phyloP scores from a whole-genome alignment of 805 yeast genomes.

The Suhomyces faveliae region DNA sequence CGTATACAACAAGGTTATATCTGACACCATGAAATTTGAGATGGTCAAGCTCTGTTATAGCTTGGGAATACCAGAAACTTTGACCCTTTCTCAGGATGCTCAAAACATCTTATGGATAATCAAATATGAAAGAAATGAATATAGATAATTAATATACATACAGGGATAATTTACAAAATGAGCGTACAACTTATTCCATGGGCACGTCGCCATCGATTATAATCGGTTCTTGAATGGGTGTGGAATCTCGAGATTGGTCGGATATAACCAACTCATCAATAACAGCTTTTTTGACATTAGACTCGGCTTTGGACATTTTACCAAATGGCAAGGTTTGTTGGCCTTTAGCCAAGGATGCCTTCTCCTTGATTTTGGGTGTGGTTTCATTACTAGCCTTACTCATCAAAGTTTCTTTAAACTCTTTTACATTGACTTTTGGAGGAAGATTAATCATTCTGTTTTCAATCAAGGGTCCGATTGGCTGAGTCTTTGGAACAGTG shows the following conservation, averaged over 20 bases:
- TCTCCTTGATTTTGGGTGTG: conserved; percentile 3
- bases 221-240: conserved; percentile 1
- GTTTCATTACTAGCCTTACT: conserved; percentile 3
- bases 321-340: conserved; percentile 38
- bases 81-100: conserved; percentile 22
- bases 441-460: conserved; percentile 34
- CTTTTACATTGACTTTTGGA: conserved; percentile 7
- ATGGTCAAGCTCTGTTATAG: conserved; percentile 31
- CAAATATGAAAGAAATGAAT: conserved; percentile 3
- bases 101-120: conserved; percentile 33
- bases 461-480: conserved; percentile 48
- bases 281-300: conserved; percentile 28
- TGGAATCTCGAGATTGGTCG: conserved; percentile 13
- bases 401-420: conserved; percentile 5
- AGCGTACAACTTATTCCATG: conserved; percentile 9
- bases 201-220: conserved; percentile 12
- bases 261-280: conserved; percentile 32
- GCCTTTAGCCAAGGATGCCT: conserved; percentile 33
- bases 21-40: conserved; percentile 37
- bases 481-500: conserved; percentile 62
- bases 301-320: conserved; percentile 3
- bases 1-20: conserved; percentile 39
- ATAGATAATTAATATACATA: neutral
- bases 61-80: conserved; percentile 24
- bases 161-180: conserved; percentile 1